phyloP scores from a whole-genome alignment of 805 yeast species.

The Kluyveromyces wickerhamii region DNA sequence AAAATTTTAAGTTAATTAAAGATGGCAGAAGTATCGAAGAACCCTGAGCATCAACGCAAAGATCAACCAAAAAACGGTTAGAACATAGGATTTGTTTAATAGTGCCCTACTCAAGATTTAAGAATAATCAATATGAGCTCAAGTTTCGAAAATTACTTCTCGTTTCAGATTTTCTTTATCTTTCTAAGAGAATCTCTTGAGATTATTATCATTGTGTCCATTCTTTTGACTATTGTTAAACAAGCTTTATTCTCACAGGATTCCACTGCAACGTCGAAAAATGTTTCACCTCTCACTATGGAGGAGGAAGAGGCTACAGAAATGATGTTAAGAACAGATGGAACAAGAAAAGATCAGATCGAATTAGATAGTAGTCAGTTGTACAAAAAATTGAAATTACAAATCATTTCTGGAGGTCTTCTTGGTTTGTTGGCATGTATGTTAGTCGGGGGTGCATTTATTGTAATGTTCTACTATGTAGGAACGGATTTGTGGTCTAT shows the following conservation, averaged over 20 bases:
- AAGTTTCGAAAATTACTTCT: constrained; percentile 43
- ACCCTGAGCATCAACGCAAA: too few species aligned
- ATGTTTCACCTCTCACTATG: constrained; percentile 4
- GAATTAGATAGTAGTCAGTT: constrained; percentile 25
- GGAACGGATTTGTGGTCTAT: constrained; percentile 83
- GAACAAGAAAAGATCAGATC: constrained; percentile 2
- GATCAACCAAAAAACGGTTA: too few species aligned
- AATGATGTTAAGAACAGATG: constrained; percentile 10
- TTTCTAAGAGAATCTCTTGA: constrained; percentile 68
- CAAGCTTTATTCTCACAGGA: constrained; percentile 40
- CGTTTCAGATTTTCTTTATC: constrained; percentile 67
- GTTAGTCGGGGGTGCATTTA: constrained; percentile 63
- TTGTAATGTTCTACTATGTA: constrained; percentile 60
- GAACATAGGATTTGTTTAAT: too few species aligned
- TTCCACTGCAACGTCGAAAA: background rate
- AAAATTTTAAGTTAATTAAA: too few species aligned
- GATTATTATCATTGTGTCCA: constrained; percentile 69
- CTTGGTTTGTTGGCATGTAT: constrained; percentile 64
- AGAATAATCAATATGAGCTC: too few species aligned
- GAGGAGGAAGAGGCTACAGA: constrained; percentile 28
- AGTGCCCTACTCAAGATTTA: too few species aligned
- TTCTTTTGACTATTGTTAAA: constrained; percentile 59
- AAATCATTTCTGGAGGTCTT: constrained; percentile 77
- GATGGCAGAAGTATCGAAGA: too few species aligned
- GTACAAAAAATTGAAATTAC: constrained; percentile 46